phyloP scores from a whole-genome alignment of 805 yeast genomes.

The Sugiyamaella lignohabitans region DNA sequence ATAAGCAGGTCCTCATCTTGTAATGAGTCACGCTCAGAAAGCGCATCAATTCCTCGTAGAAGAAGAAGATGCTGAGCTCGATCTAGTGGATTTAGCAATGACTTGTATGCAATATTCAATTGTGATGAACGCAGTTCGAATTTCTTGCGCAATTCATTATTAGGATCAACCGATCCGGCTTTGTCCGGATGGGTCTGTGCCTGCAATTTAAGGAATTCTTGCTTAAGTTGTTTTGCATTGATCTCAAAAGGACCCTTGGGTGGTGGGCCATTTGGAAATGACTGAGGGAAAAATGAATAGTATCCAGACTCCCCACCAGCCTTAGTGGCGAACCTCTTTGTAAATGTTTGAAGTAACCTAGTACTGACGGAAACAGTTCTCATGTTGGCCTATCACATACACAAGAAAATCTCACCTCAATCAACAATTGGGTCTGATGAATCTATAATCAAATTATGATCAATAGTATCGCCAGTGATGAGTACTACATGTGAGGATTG shows the following conservation, averaged over 20 bases:
- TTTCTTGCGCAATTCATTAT: slow-evolving; percentile 20
- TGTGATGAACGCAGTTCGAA: slow-evolving; percentile 41
- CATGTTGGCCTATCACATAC: too few species aligned
- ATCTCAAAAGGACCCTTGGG: slow-evolving; percentile 53
- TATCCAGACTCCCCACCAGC: too few species aligned
- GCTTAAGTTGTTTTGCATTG: slow-evolving; percentile 50
- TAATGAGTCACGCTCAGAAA: slow-evolving; percentile 39
- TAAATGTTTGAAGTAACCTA: too few species aligned
- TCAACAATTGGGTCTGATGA: too few species aligned
- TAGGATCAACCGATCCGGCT: slow-evolving; percentile 29
- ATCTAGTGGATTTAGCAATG: slow-evolving; percentile 59
- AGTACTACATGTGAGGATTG: too few species aligned
- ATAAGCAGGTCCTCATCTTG: slow-evolving; percentile 49
- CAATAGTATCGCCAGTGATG: too few species aligned
- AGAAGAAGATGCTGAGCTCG: slow-evolving; percentile 59
- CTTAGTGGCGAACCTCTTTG: too few species aligned
- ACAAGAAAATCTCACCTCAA: too few species aligned
- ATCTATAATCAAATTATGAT: too few species aligned
- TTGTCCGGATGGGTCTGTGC: slow-evolving; percentile 76
- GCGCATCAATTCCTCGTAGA: slow-evolving; percentile 48
- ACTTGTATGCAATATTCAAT: slow-evolving; percentile 72
- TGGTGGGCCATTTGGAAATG: slow-evolving; percentile 62
- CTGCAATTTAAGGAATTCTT: slow-evolving; percentile 72
- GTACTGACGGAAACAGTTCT: too few species aligned
- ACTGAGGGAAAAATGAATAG: slow-evolving; percentile 67